Conservation (phyloP, 768 basidiomycete genomes). For the Phlebiopsis gigantea region DNA sequence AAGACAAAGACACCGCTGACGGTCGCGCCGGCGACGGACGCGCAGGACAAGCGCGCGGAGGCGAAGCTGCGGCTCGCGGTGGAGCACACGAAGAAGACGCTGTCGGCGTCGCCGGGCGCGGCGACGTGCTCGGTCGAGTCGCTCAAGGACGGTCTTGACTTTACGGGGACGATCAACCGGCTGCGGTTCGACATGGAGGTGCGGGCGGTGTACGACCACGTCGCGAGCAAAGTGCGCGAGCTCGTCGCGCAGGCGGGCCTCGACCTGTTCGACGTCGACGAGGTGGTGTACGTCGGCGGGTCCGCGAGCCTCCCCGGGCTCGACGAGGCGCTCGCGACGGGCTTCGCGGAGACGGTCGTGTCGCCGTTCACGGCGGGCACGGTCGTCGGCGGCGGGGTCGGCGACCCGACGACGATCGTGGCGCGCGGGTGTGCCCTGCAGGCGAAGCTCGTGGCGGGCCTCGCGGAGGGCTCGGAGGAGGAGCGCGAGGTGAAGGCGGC, state of each 20-base stretch:
- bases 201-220: conserved; percentile 51
- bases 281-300: conserved; percentile 78
- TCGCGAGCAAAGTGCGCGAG: conserved; percentile 44
- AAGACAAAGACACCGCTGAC: conserved; percentile 79
- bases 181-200: conserved; percentile 43
- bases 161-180: conserved; percentile 63
- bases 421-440: conserved; percentile 68
- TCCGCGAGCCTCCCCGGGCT: conserved; percentile 71
- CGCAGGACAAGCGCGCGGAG: conserved; percentile 75
- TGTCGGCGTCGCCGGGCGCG: conserved; percentile 81
- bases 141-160: conserved; percentile 90
- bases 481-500: conserved; percentile 47
- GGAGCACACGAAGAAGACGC: conserved; percentile 91
- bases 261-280: conserved; percentile 67
- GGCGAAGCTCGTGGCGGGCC: conserved; percentile 52
- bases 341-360: conserved; percentile 56
- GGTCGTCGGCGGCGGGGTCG: conserved; percentile 65
- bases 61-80: conserved; percentile 92
- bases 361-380: conserved; percentile 65
- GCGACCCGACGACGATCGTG: conserved; percentile 74
- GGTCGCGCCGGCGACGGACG: conserved; percentile 52
- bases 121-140: conserved; percentile 92
- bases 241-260: conserved; percentile 48
- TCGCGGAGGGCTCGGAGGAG: conserved; percentile 36
- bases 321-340: conserved; percentile 49